Conservation (phyloP, 208 protist genomes). For the Willaertia magna region DNA sequence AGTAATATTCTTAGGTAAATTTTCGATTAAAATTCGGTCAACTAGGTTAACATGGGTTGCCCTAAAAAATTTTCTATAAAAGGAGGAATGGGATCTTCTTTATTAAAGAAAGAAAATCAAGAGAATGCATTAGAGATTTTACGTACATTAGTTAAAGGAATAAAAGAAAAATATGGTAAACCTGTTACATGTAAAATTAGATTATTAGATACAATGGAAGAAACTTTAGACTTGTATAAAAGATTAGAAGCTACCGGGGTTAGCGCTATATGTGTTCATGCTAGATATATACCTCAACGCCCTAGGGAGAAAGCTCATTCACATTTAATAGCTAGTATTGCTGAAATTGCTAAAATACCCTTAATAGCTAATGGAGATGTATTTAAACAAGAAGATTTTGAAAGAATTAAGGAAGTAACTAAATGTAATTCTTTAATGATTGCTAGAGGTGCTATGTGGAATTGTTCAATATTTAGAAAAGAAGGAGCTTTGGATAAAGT, state of each 20-base stretch:
- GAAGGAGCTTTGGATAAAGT: background rate
- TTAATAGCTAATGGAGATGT: conserved; percentile 52
- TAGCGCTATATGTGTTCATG: conserved; percentile 43
- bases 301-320: conserved; percentile 33
- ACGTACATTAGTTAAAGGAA: background rate
- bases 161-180: conserved; percentile 15
- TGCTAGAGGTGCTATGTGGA: conserved; percentile 76
- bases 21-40: too few species aligned
- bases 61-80: conserved; percentile 87
- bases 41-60: conserved; percentile 99
- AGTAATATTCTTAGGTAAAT: too few species aligned
- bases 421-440: background rate
- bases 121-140: background rate
- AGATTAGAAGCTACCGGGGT: conserved; percentile 36
- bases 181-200: conserved; percentile 58
- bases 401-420: conserved; percentile 4
- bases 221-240: conserved; percentile 39
- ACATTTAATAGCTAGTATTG: conserved; percentile 21
- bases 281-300: conserved; percentile 29
- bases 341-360: conserved; percentile 24
- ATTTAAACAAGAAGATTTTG: conserved; percentile 31
- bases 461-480: conserved; percentile 64
- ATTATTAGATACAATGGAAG: conserved; percentile 31
- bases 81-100: conserved; percentile 87
- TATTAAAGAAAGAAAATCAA: conserved; percentile 48